A percentile compares a stretch with the other conserved stretches of the same genome.
Evolutionary conservation across 2,329 filamentous ascomycete genomes (phyloP).

Genomic region (Diaporthe ilicicola): DNA sequence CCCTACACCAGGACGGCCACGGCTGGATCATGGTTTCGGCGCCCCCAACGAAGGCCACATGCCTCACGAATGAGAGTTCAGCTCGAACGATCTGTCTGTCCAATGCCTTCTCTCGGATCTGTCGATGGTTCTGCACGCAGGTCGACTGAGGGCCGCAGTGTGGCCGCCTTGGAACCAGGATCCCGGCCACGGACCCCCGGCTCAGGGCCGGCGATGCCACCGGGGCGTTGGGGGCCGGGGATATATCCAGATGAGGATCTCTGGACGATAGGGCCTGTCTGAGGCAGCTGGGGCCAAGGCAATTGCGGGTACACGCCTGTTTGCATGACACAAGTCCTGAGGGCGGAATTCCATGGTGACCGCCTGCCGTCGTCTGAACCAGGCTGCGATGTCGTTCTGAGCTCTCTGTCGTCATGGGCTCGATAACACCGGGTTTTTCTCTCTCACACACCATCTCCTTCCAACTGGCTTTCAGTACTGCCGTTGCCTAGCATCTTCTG

Average conservation of each 20-base stretch:
- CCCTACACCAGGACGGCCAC: neutral
- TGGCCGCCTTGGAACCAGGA: neutral
- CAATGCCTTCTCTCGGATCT: neutral
- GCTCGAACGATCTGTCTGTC: neutral
- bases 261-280: neutral
- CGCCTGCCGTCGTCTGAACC: neutral
- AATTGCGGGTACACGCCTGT: neutral
- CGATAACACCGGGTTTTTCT: neutral
- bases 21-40: neutral
- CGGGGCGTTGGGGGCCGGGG: neutral
- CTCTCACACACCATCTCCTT: too few species aligned
- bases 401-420: neutral
- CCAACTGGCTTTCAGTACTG: too few species aligned
- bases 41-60: constrained; percentile 13
- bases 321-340: neutral
- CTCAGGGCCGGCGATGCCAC: neutral
- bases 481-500: neutral
- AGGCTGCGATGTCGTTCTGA: neutral
- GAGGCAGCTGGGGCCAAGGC: neutral
- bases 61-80: constrained; percentile 2
- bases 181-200: neutral
- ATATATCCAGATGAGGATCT: neutral
- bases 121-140: neutral
- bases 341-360: neutral
- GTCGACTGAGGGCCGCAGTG: neutral